phyloP scores from a whole-genome alignment of 495 filamentous ascomycete genomes.

The Hypoxylon lenormandii region DNA sequence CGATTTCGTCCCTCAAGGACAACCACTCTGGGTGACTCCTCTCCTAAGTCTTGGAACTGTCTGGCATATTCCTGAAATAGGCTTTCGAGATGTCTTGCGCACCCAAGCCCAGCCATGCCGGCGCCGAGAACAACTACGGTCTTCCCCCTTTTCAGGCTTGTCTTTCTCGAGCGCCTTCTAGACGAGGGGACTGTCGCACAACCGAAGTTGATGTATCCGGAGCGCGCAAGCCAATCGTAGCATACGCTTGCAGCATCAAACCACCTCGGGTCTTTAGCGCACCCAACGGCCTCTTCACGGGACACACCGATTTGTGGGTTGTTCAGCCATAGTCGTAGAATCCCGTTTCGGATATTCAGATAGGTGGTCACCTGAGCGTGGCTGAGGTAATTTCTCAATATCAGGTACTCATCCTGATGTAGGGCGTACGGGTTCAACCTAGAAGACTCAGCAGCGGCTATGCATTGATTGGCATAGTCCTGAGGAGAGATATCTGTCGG shows the following conservation, averaged over 20 bases:
- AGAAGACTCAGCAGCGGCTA: conserved; percentile 86
- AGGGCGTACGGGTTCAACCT: conserved; percentile 89
- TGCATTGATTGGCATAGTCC: conserved; percentile 88
- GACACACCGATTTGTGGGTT: conserved; percentile 90
- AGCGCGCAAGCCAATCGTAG: conserved; percentile 89
- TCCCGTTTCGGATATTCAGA: conserved; percentile 95
- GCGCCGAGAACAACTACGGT: conserved; percentile 92
- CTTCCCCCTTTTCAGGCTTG: conserved; percentile 63
- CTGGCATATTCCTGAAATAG: conserved; percentile 81
- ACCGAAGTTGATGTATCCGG: conserved; percentile 97
- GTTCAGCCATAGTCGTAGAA: conserved; percentile 87
- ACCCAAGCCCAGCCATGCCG: conserved; percentile 90
- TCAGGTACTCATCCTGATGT: conserved; percentile 84
- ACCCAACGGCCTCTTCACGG: conserved; percentile 88
- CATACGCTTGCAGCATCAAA: conserved; percentile 88
- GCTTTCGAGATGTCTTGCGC: conserved; percentile 88
- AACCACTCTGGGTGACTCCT: conserved; percentile 77
- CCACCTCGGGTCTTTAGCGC: conserved; percentile 90
- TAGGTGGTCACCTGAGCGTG: conserved; percentile 94
- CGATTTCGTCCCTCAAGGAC: conserved; percentile 88
- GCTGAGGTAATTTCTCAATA: conserved; percentile 83
- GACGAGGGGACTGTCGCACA: conserved; percentile 71
- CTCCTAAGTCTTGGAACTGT: conserved; percentile 68
- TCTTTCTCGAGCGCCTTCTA: conserved; percentile 56
- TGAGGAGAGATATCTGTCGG: conserved; percentile 75